Evolutionary conservation across 768 basidiomycete genomes (phyloP).

Genomic region (Amanita rubescens): DNA sequence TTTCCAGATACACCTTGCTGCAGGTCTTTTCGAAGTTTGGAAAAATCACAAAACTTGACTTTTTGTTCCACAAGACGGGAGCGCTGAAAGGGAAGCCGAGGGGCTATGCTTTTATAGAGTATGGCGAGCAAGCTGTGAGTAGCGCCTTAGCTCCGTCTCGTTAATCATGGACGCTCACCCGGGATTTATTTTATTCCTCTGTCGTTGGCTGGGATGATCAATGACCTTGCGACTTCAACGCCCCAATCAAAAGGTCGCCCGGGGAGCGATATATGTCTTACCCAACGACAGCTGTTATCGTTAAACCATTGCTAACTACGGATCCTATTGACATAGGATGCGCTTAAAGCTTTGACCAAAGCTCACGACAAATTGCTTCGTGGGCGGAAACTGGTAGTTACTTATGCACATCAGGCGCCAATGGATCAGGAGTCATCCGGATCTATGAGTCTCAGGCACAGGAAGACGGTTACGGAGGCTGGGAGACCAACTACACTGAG

Average conservation of each 20-base stretch:
- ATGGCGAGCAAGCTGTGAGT: slow-evolving; percentile 71
- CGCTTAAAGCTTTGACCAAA: slow-evolving; percentile 62
- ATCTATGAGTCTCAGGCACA: slow-evolving; percentile 20
- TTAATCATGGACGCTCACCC: slow-evolving; percentile 35
- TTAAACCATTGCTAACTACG: neutral
- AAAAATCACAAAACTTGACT: slow-evolving; percentile 89
- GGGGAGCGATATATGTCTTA: slow-evolving; percentile 8
- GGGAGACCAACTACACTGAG: slow-evolving; percentile 81
- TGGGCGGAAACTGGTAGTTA: slow-evolving; percentile 86
- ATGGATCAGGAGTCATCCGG: slow-evolving; percentile 23
- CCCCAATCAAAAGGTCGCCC: slow-evolving; percentile 8
- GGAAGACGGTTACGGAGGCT: slow-evolving; percentile 45
- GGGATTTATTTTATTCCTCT: slow-evolving; percentile 30
- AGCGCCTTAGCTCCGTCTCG: slow-evolving; percentile 10
- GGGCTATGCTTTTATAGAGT: slow-evolving; percentile 95
- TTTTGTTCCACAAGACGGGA: slow-evolving; percentile 91
- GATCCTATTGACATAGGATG: slow-evolving; percentile 56
- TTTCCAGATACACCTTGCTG: slow-evolving; percentile 70
- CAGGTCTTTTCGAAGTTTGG: slow-evolving; percentile 91
- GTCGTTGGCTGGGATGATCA: slow-evolving; percentile 2
- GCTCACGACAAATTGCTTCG: slow-evolving; percentile 78
- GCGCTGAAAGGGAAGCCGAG: slow-evolving; percentile 85
- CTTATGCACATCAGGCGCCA: slow-evolving; percentile 83
- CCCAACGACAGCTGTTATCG: neutral
- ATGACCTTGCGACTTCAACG: neutral